Base-by-base conservation (phyloP, 2,329 filamentous ascomycete species). In the Niveomyces coronatus region DNA sequence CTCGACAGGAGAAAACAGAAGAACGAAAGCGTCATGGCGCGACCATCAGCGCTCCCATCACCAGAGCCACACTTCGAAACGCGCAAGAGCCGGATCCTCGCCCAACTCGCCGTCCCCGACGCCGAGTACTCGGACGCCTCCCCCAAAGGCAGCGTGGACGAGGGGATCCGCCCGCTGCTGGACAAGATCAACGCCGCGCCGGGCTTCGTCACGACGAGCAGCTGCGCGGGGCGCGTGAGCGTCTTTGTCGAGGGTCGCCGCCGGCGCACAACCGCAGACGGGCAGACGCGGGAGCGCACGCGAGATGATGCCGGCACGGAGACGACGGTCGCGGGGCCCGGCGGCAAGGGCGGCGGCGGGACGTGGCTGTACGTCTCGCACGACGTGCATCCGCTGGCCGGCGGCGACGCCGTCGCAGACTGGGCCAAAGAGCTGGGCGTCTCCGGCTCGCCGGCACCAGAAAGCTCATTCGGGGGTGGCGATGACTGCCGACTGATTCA, bases 291-390 rank as follows among this genome's bases (percentile, higher is more conserved):
- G 43, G 40, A 11, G 47, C 37, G n/a, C n/a, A n/a, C n/a, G n/a
- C n/a, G n/a, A n/a, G 44, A 40, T 10, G 48, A 46, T 6, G 45
- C 9, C 14, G 43, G 35, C 14, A 41, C 35, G 9, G 47, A 24
- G 23, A 43, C 35, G 46, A 32, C 60, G 46, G 51, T 67, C 24
- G 79, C 79, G 8, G 76, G 77, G 4, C 71, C 81, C 1, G 86
- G 87, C 1, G 88, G 87, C 1, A 95, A 95, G 57, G 88, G 88
- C 9, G 83, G 79, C 7, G 86, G 80, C 9, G 83, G 88, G 9
- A 69, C 68, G 40, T 96, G 89, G 88, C 61, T 95, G 19, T 94
- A 80, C 61, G 84, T 94, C 37, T 88, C 85, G 37, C 89, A 96
- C 62, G 79, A 85, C 48, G 76, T 83, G 2, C 62, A 89, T 6